Percentiles rank a stretch among this genome's conserved stretches.
Conservation (phyloP, 2,329 filamentous ascomycete species). For the Neoascochyta sp. region DNA sequence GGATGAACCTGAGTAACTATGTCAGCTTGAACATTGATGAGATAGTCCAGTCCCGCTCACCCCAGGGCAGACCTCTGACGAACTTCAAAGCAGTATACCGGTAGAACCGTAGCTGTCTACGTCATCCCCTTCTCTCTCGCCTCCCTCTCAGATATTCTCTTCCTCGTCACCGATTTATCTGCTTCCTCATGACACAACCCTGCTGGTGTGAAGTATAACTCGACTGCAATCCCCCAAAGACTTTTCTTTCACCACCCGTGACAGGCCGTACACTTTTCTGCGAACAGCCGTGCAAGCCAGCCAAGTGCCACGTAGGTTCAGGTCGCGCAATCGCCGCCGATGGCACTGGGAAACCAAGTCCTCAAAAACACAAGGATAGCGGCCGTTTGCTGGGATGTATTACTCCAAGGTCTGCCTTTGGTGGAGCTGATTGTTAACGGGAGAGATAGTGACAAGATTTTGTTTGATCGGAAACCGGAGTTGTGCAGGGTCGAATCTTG, state of each 20-base stretch:
- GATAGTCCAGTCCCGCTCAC: too few species aligned
- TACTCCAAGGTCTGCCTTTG: slow-evolving; percentile 18
- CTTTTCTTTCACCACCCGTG: slow-evolving; percentile 22
- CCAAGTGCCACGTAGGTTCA: slow-evolving; percentile 23
- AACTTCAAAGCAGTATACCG: too few species aligned
- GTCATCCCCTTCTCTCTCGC: slow-evolving; percentile 20
- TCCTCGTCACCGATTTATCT: slow-evolving; percentile 15
- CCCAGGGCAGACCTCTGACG: too few species aligned
- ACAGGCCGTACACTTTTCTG: slow-evolving; percentile 22
- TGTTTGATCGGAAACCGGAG: slow-evolving; percentile 17
- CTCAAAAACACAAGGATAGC: slow-evolving; percentile 25
- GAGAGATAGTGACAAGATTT: slow-evolving; percentile 10
- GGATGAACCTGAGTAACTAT: too few species aligned
- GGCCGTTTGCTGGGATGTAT: slow-evolving; percentile 22
- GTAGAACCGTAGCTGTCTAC: slow-evolving; percentile 25
- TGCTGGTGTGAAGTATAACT: slow-evolving; percentile 26
- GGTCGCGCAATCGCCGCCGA: slow-evolving; percentile 22
- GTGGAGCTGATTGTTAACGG: slow-evolving; percentile 18
- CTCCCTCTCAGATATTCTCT: slow-evolving; percentile 13
- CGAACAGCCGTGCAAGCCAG: slow-evolving; percentile 16
- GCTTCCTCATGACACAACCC: slow-evolving; percentile 30
- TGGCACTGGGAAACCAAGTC: slow-evolving; percentile 24
- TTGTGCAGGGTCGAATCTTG: slow-evolving; percentile 23
- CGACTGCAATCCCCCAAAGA: slow-evolving; percentile 19
- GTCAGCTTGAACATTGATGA: too few species aligned